Evolutionary conservation across 2,329 filamentous ascomycete species (phyloP).

Genomic region (Penicillium sp.): DNA sequence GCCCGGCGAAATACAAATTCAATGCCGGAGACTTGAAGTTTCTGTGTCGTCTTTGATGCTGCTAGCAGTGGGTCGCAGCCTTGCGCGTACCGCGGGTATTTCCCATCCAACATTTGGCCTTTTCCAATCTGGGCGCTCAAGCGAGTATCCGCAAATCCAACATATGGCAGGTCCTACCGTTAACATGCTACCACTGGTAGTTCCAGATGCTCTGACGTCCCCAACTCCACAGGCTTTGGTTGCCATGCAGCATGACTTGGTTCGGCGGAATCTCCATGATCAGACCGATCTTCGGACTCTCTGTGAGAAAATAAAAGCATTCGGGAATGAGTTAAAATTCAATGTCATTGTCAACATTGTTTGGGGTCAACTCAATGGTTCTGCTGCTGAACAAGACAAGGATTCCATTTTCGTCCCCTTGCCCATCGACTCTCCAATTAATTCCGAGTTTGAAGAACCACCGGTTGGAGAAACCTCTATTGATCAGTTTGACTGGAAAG

Average conservation of each 20-base stretch:
- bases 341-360: constrained; percentile 7
- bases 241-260: neutral
- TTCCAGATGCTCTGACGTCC: neutral
- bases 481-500: neutral
- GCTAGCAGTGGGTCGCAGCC: neutral
- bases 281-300: neutral
- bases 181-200: constrained; percentile 1
- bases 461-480: neutral
- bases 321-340: constrained; percentile 2
- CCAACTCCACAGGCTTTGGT: neutral
- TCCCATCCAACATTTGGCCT: constrained; percentile 5
- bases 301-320: neutral
- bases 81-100: neutral
- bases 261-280: neutral
- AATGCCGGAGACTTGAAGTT: constrained; percentile 1
- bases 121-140: constrained; percentile 6
- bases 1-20: neutral
- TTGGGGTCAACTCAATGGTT: neutral
- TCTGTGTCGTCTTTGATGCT: constrained; percentile 3
- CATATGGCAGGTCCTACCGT: neutral
- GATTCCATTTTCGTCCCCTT: neutral
- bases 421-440: neutral
- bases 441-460: neutral
- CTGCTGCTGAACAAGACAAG: neutral
- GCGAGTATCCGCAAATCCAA: constrained; percentile 1